Evolutionary conservation across 2,329 filamentous ascomycete species (phyloP), one percentile per base, ranked within the genome.

Genomic region (Talaromyces sp.): DNA sequence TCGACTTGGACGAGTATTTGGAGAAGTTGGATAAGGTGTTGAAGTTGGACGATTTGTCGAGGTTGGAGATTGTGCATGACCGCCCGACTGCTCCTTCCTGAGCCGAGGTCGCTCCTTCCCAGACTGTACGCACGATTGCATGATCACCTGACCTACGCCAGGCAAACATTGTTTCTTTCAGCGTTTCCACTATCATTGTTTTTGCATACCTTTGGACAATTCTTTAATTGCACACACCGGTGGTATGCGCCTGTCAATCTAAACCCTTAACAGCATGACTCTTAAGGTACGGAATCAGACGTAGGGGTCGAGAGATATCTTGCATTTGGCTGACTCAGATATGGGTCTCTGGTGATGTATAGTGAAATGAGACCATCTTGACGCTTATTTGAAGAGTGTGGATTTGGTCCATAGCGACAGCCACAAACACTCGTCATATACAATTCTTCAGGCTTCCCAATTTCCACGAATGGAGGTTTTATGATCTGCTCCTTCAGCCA

Each of bases 1-100:
- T 61, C 10, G 68, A 69, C 19, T 31, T 71, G 62, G 69, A 70
- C 54, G 33, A 52, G 13, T 67, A 69, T 22, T 16, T 72, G 39
- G 68, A 68, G 24, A 68, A 70, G 59, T 67, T 66, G 66, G 67
- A 70, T 62, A 60, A 62, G 11, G 27, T 66, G 7, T 31, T 67
- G 37, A 37, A 67, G 37, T 24, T 66, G 62, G 19, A 64, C 22
- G 62, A 63, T 11, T 39, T 47, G 62, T 57, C 39, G 22, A 11
- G 37, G 54, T 52, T 59, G 41, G 54, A 64, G 27, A 45, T 59
- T 39, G 54, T 24, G 54, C 54, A 57, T 22, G 22, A 27, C 33
- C 22, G 14, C 9, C 39, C 35, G 33, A 22, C 22, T 19, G 37
- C 37, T 45, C 60, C 60, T 62, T 52, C 60, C 50, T 62, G 24